Percentiles rank a stretch among this genome's conserved stretches.
phyloP scores from a whole-genome alignment of 106 monocot genomes.

The Dendrobium catenatum region DNA sequence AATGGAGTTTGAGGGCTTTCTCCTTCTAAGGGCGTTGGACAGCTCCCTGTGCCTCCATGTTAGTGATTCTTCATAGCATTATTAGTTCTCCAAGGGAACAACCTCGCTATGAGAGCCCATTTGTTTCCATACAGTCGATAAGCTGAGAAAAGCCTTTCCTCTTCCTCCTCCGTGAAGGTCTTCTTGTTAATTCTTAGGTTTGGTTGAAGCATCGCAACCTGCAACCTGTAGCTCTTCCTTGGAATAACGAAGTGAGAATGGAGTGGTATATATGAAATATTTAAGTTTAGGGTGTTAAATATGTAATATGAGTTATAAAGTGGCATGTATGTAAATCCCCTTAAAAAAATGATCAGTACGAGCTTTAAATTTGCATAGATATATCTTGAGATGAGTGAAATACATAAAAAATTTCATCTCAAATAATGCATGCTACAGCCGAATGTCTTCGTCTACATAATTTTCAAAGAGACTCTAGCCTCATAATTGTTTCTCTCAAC shows the following conservation, averaged over 20 bases:
- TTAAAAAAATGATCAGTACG: too few relatives aligned
- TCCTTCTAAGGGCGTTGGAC: conserved; percentile 30
- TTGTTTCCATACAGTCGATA: conserved; percentile 68
- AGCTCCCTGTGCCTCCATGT: conserved; percentile 65
- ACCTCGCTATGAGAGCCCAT: conserved; percentile 66
- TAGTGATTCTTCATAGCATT: conserved; percentile 91
- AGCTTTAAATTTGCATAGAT: too few relatives aligned
- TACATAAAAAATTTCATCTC: too few relatives aligned
- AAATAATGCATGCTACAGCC: too few relatives aligned
- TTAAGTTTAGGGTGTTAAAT: too few relatives aligned
- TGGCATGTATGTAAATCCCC: too few relatives aligned
- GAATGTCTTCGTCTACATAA: too few relatives aligned
- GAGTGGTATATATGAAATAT: too few relatives aligned
- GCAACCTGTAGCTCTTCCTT: conserved; percentile 61
- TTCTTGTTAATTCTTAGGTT: conserved; percentile 73
- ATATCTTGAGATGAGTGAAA: too few relatives aligned
- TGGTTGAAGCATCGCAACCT: conserved; percentile 90
- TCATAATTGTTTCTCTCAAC: too few relatives aligned
- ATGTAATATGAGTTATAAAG: too few relatives aligned
- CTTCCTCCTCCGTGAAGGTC: conserved; percentile 77
- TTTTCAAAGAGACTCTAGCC: too few relatives aligned
- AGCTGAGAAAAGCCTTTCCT: conserved; percentile 54
- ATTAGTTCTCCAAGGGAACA: conserved; percentile 70
- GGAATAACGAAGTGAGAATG: neutral
- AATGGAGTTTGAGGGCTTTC: conserved; percentile 15